These are phyloP conservation scores for Verticillium albo-atrum DNA, from an alignment of 2,329 filamentous ascomycete species.

Conservation along the genomic window DNA sequence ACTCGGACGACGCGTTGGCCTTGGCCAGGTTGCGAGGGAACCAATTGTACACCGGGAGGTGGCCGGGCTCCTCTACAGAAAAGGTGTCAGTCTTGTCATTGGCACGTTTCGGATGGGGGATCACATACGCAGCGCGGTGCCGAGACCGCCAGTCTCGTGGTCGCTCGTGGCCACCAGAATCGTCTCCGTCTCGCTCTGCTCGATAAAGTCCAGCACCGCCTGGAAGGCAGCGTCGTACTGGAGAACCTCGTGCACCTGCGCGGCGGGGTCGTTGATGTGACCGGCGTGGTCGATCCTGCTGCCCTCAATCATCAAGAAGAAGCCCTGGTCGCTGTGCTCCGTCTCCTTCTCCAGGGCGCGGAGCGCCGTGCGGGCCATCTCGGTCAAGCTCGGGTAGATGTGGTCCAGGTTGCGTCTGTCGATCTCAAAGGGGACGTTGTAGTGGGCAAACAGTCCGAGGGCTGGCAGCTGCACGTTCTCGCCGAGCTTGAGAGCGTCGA, in stretches of 20 bases:
- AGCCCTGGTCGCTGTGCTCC: constrained; percentile 78
- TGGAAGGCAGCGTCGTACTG: constrained; percentile 88
- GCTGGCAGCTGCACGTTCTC: constrained; percentile 70
- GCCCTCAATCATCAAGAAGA: constrained; percentile 98
- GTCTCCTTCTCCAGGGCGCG: constrained; percentile 77
- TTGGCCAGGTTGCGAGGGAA: constrained; percentile 72
- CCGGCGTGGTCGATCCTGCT: constrained; percentile 95
- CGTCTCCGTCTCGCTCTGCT: constrained; percentile 66
- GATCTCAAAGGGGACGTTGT: constrained; percentile 88
- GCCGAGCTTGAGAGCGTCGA: constrained; percentile 69
- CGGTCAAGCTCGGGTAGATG: constrained; percentile 80
- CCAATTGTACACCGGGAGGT: constrained; percentile 65
- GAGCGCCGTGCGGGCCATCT: constrained; percentile 85
- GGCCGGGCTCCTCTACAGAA: constrained; percentile 40
- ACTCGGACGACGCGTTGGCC: constrained; percentile 74
- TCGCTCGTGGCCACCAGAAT: constrained; percentile 89
- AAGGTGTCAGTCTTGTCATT: constrained; percentile 34
- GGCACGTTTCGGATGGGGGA: constrained; percentile 14
- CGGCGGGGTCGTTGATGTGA: constrained; percentile 77
- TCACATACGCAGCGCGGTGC: constrained; percentile 68
- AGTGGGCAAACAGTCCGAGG: constrained; percentile 76
- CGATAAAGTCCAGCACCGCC: constrained; percentile 78
- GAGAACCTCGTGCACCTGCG: constrained; percentile 87
- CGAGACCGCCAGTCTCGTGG: constrained; percentile 90
- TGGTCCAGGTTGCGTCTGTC: constrained; percentile 77